These are phyloP conservation scores for Rhamnella rubrinervis DNA, from an alignment of 331 rosid species.

Conservation along the genomic window DNA sequence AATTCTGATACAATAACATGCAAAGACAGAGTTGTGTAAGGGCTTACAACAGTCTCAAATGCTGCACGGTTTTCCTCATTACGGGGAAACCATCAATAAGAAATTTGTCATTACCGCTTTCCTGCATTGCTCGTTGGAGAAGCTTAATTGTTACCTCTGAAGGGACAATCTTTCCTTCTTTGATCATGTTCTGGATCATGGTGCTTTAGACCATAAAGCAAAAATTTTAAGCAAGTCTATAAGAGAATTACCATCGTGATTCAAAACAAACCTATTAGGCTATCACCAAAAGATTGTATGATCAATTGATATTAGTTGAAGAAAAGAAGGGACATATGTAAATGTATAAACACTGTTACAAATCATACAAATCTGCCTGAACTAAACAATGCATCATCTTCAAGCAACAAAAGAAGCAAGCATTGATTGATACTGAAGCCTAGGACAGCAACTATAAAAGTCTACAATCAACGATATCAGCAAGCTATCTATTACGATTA, in stretches of 20 bases:
- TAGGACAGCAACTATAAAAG: neutral
- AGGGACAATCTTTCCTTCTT: conserved; percentile 95
- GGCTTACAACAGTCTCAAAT: conserved; percentile 80
- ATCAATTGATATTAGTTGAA: too few species aligned
- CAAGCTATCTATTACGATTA: neutral
- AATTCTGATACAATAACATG: neutral
- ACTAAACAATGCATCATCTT: neutral
- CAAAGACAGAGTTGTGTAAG: neutral
- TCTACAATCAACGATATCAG: neutral
- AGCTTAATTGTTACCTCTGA: conserved; percentile 93
- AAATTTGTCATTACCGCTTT: conserved; percentile 76
- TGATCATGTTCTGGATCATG: conserved; percentile 92
- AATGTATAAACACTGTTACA: neutral
- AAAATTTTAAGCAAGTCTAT: neutral
- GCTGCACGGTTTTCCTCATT: conserved; percentile 99
- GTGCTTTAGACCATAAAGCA: conserved; percentile 48
- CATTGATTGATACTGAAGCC: neutral
- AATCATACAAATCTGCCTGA: neutral
- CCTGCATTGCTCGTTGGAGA: conserved; percentile 76
- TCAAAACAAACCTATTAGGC: too few species aligned
- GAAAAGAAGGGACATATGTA: neutral
- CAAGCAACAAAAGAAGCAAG: conserved; percentile 4
- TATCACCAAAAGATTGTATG: too few species aligned
- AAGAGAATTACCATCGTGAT: neutral
- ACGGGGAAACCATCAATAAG: conserved; percentile 99